Percentiles rank a stretch among this genome's conserved stretches.
Evolutionary conservation across 257 asterid species (phyloP).

Genomic region (Gentiana dahurica): DNA sequence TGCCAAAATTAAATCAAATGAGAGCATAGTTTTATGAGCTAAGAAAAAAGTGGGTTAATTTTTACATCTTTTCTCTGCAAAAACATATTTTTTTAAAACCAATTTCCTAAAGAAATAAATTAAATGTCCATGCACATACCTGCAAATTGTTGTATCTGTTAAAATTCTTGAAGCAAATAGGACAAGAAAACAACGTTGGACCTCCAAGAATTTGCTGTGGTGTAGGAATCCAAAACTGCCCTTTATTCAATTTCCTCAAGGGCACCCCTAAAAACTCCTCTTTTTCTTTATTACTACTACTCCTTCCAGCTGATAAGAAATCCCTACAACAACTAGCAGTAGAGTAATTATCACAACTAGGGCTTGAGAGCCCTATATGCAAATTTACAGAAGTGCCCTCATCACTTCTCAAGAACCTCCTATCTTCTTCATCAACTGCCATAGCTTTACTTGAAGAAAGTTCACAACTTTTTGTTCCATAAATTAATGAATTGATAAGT

Average conservation of each 20-base stretch:
- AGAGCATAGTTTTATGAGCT: too few relatives aligned
- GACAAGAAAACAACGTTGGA: conserved; percentile 79
- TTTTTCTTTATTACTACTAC: neutral
- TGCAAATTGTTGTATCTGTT: conserved; percentile 88
- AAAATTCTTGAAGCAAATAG: conserved; percentile 75
- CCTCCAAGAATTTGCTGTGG: conserved; percentile 73
- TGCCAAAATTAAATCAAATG: too few relatives aligned
- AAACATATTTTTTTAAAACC: too few relatives aligned
- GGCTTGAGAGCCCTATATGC: conserved; percentile 75
- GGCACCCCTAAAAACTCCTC: conserved; percentile 44
- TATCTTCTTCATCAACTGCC: neutral
- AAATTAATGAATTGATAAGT: conserved; percentile 43
- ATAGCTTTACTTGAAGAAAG: conserved; percentile 15
- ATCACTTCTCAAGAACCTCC: conserved; percentile 1
- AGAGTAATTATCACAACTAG: conserved; percentile 28
- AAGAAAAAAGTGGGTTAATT: too few relatives aligned
- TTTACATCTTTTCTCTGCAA: too few relatives aligned
- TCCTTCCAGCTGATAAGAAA: conserved; percentile 7
- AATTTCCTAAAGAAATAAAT: too few relatives aligned
- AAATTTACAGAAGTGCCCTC: conserved; percentile 25
- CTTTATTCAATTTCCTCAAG: conserved; percentile 43
- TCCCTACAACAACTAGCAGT: conserved; percentile 9
- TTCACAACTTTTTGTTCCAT: conserved; percentile 12
- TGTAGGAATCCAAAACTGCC: conserved; percentile 82
- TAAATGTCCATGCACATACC: conserved; percentile 21